phyloP scores from a whole-genome alignment of 179 eudicot species.

The Actinidia chinensis region DNA sequence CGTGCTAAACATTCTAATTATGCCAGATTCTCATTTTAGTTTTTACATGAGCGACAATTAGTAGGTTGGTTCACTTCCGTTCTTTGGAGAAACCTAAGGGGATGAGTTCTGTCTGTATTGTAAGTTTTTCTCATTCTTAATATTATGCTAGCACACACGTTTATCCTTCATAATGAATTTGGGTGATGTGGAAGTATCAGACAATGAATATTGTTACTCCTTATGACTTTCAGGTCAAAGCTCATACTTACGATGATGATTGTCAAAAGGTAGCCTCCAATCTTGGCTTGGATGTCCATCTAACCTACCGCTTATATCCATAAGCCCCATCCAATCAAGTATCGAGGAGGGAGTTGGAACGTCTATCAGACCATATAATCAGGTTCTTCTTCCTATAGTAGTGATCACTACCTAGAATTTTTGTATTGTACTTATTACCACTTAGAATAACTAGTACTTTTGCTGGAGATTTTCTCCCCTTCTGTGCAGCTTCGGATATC shows the following conservation, averaged over 20 bases:
- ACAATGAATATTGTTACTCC: not conserved
- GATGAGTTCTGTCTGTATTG: slow-evolving; percentile 91
- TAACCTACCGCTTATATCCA: slow-evolving; percentile 92
- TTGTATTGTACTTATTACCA: not conserved
- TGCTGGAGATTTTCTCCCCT: slow-evolving; percentile 4
- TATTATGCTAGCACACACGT: not conserved
- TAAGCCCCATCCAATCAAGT: slow-evolving; percentile 84
- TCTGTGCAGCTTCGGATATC: slow-evolving; percentile 66
- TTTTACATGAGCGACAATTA: slow-evolving; percentile 7
- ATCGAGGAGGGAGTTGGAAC: slow-evolving; percentile 81
- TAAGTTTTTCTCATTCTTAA: slow-evolving; percentile 38
- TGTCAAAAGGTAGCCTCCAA: slow-evolving; percentile 78
- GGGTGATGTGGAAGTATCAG: no score
- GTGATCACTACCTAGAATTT: not conserved
- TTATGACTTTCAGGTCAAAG: slow-evolving; percentile 58
- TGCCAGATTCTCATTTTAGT: not conserved
- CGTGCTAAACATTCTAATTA: no score
- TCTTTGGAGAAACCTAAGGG: slow-evolving; percentile 84
- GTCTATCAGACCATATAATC: slow-evolving; percentile 88
- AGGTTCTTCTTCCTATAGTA: slow-evolving; percentile 36
- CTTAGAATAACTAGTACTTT: not conserved
- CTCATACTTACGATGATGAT: slow-evolving; percentile 83
- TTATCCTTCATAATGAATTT: not conserved
- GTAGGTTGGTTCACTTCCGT: slow-evolving; percentile 86
- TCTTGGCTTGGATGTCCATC: slow-evolving; percentile 82